These are phyloP conservation scores for Dioscorea cayenensis DNA, from an alignment of 116 monocot genomes.

Conservation along the genomic window DNA sequence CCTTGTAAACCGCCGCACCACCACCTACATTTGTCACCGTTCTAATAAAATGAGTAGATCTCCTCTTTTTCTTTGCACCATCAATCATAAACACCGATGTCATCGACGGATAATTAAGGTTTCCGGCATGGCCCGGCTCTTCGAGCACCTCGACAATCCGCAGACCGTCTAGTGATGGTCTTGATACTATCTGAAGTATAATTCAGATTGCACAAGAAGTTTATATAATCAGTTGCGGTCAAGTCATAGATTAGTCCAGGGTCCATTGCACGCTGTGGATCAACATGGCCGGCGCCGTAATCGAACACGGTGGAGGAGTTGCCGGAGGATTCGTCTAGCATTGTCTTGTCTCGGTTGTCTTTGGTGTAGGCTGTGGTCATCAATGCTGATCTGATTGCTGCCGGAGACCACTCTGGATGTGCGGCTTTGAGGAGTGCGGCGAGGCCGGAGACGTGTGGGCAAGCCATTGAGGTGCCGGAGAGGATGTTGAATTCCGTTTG, in stretches of 20 bases:
- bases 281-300: constrained; percentile 64
- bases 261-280: constrained; percentile 60
- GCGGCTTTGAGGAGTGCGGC: constrained; percentile 83
- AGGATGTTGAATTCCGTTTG: constrained; percentile 86
- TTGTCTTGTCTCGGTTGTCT: constrained; percentile 47
- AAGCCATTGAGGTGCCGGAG: constrained; percentile 93
- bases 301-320: constrained; percentile 52
- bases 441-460: constrained; percentile 87
- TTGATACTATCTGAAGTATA: constrained; percentile 70
- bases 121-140: constrained; percentile 73
- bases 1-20: constrained; percentile 36
- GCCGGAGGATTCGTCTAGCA: constrained; percentile 69
- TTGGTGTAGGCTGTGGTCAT: constrained; percentile 81
- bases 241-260: constrained; percentile 76
- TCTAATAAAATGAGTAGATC: constrained; percentile 63
- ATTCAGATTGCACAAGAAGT: constrained; percentile 85
- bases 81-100: constrained; percentile 36
- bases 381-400: constrained; percentile 70
- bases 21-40: constrained; percentile 78
- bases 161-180: constrained; percentile 48
- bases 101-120: constrained; percentile 87
- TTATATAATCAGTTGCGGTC: constrained; percentile 52
- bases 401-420: constrained; percentile 77
- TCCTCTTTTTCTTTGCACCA: constrained; percentile 1
- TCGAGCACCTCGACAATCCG: constrained; percentile 54